Evolutionary conservation across 2,329 filamentous ascomycete species (phyloP).

Genomic region (Penicillium olsonii): DNA sequence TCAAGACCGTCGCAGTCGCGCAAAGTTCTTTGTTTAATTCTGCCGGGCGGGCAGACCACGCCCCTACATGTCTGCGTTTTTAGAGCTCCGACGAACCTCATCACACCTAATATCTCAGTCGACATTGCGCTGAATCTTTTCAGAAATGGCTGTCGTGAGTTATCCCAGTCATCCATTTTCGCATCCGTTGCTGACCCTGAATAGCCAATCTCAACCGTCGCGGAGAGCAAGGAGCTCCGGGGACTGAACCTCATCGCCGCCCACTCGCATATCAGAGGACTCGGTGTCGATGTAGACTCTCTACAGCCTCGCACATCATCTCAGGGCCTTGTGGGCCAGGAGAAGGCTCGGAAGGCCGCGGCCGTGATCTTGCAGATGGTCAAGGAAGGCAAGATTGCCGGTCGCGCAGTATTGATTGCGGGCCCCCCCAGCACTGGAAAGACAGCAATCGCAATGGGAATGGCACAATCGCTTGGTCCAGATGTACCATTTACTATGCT

Average conservation of each 20-base stretch:
- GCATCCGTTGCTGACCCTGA: constrained; percentile 12
- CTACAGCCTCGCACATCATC: constrained; percentile 82
- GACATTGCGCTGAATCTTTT: constrained; percentile 3
- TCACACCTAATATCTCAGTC: constrained; percentile 1
- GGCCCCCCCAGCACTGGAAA: constrained; percentile 97
- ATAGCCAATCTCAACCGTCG: constrained; percentile 75
- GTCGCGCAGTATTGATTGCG: constrained; percentile 89
- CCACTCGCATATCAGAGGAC: constrained; percentile 94
- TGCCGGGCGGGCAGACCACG: constrained; percentile 30
- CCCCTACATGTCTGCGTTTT: constrained; percentile 7
- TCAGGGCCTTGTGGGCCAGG: constrained; percentile 92
- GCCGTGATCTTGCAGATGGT: constrained; percentile 98
- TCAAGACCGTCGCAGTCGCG: not conserved
- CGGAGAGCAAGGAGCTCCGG: constrained; percentile 92
- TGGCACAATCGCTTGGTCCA: constrained; percentile 91
- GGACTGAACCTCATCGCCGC: constrained; percentile 97
- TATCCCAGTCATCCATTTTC: not conserved
- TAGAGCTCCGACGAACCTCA: constrained; percentile 5
- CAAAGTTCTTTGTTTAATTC: constrained; percentile 20
- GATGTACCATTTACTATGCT: constrained; percentile 97
- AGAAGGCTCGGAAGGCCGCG: constrained; percentile 93
- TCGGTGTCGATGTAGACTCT: constrained; percentile 89
- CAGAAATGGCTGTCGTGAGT: constrained; percentile 43
- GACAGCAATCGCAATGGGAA: constrained; percentile 97
- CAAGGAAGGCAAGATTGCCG: constrained; percentile 97